Evolutionary conservation across 1,139 yeast species (phyloP).

Genomic region (Kodamaea arcana): DNA sequence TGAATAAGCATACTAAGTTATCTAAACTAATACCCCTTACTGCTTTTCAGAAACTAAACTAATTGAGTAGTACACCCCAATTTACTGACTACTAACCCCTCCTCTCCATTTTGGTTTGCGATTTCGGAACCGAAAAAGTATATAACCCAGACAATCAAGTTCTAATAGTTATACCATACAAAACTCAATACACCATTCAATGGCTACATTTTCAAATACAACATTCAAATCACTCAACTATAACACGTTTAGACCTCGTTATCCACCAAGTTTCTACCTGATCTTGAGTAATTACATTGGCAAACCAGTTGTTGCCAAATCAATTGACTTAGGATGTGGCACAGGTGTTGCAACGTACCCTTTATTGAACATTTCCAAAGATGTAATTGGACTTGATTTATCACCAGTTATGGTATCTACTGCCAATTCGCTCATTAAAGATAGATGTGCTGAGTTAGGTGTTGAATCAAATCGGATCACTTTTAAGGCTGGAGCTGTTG

Average conservation of each 20-base stretch:
- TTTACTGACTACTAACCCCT: too few species aligned
- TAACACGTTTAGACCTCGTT: slow-evolving; percentile 40
- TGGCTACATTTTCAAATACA: slow-evolving; percentile 64
- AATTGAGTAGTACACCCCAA: too few species aligned
- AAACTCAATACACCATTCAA: too few species aligned
- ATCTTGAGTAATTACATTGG: slow-evolving; percentile 20
- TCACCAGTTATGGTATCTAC: slow-evolving; percentile 33
- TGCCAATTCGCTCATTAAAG: slow-evolving; percentile 24
- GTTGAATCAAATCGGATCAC: slow-evolving; percentile 20
- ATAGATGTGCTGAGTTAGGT: slow-evolving; percentile 24
- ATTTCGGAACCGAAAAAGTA: background rate
- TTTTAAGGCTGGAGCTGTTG: slow-evolving; percentile 35
- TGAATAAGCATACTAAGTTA: too few species aligned
- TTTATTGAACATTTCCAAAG: slow-evolving; percentile 25
- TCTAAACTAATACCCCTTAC: too few species aligned
- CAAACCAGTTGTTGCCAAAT: slow-evolving; percentile 10
- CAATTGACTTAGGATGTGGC: slow-evolving; percentile 40
- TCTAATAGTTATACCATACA: too few species aligned
- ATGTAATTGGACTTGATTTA: slow-evolving; percentile 34
- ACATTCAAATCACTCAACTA: slow-evolving; percentile 59
- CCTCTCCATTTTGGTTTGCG: background rate
- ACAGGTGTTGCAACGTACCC: slow-evolving; percentile 41
- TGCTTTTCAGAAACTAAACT: too few species aligned
- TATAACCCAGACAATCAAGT: too few species aligned
- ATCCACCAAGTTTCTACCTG: slow-evolving; percentile 21